Evolutionary conservation across 495 filamentous ascomycete species (phyloP), one percentile per base, ranked within the genome.

Genomic region (Penicillium pancosmium): DNA sequence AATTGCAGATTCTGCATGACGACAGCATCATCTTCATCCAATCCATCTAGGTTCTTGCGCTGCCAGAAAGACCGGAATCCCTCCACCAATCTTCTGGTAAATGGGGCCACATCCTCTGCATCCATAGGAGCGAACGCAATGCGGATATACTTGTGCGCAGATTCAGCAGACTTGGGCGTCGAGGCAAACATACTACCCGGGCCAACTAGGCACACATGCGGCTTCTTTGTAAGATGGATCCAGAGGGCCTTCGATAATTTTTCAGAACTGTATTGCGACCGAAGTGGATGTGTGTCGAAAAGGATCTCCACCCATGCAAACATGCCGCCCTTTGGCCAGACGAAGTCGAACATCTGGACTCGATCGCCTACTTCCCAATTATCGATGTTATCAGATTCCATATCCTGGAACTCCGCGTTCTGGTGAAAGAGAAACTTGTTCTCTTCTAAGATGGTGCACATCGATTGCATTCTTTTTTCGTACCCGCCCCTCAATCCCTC

Each of bases 301-400:
- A 82, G 70, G 21, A 94, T 63, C 18, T 83, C 77, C 0, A 96
- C 61, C 93, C 93, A 98, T 21, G 94, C 71, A 69, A 96, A 97
- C 93, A 97, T 97, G 61, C 93, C 93, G 15, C 86, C 93, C n/a
- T 86, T 82, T 1, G 93, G 93, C 80, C 86, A 88, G 48, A 78
- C 66, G 67, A 94, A 97, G 48, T 84, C 78, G 70, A 84, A 91
- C 64, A 96, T 84, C 35, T 79, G 75, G 0, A 81, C 83, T 64
- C 88, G 90, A 44, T 86, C 82, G 10, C 97, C 78, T 46, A 91
- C 79, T 44, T 78, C 76, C 75, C 84, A 88, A 68, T 86, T 88
- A n/a, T 85, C 82, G 41, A 68, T 68, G 36, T 80, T 76, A 1
- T 67, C 58, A 27, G 12, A 18, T 13, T 59, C 65, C 19, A 72